phyloP scores from a whole-genome alignment of 257 asterid genomes.

The Jasminum sambac region DNA sequence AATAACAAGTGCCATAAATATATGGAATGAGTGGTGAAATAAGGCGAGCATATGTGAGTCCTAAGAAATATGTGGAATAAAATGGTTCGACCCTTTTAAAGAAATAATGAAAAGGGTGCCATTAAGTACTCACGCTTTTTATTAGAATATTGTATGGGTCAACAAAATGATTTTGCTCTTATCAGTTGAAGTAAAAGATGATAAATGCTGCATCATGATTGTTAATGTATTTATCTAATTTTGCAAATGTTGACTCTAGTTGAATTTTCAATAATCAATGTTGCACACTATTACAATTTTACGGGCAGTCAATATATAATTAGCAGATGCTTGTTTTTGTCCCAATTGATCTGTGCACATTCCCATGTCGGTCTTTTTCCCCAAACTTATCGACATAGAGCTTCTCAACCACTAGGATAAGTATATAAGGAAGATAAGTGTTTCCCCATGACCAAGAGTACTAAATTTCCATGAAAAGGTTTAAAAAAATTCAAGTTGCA shows the following conservation, averaged over 20 bases:
- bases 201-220: not conserved
- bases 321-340: not conserved
- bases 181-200: not conserved
- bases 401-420: not conserved
- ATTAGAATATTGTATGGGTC: not conserved
- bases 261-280: not conserved
- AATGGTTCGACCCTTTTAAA: not conserved
- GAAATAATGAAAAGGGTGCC: not conserved
- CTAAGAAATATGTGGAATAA: no score
- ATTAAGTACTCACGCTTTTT: not conserved
- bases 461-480: not conserved
- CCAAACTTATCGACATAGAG: not conserved
- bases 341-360: not conserved
- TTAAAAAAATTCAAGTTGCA: not conserved
- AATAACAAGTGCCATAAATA: no score
- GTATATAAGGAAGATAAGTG: not conserved
- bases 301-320: not conserved
- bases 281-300: not conserved
- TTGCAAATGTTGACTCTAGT: not conserved
- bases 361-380: not conserved
- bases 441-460: not conserved
- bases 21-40: no score
- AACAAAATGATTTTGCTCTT: not conserved
- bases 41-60: no score
- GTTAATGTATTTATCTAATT: not conserved